Percentiles rank a stretch among this genome's conserved stretches.
These are phyloP conservation scores for Lactuca saligna DNA, from an alignment of 129 eudicot genomes.

Conservation along the genomic window DNA sequence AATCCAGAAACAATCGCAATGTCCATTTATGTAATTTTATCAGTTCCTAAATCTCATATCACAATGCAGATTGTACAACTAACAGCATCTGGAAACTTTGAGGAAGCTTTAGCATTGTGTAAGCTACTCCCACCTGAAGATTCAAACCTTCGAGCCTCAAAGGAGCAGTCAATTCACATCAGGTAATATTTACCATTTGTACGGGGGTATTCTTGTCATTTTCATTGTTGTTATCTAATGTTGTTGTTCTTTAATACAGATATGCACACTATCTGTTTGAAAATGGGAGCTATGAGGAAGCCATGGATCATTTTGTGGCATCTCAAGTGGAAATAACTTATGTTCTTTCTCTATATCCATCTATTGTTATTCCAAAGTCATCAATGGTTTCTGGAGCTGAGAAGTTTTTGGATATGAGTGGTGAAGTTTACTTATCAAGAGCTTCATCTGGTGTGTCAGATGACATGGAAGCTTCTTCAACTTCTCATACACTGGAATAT, in stretches of 20 bases:
- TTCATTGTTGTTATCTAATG: too few relatives aligned
- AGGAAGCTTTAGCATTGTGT: conserved; percentile 95
- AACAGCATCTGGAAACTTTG: conserved; percentile 97
- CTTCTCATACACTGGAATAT: conserved; percentile 50
- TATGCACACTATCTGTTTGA: conserved; percentile 92
- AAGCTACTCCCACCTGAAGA: conserved; percentile 96
- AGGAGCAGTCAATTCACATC: conserved; percentile 95
- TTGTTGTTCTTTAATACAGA: conserved; percentile 42
- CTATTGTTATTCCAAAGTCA: conserved; percentile 77
- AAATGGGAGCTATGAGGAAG: conserved; percentile 96
- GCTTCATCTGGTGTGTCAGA: conserved; percentile 83
- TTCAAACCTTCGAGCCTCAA: conserved; percentile 96
- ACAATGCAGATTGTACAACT: conserved; percentile 80
- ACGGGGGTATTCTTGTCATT: too few relatives aligned
- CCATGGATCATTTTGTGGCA: conserved; percentile 65
- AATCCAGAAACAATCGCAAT: not conserved
- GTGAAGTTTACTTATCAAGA: conserved; percentile 71
- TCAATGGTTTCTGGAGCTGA: conserved; percentile 61
- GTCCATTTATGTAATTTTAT: conserved; percentile 1
- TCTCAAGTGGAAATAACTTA: too few relatives aligned
- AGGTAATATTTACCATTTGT: conserved; percentile 41
- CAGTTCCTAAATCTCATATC: conserved; percentile 11
- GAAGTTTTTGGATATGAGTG: conserved; percentile 61
- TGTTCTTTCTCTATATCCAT: not conserved
- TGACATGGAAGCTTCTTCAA: conserved; percentile 69